Base-by-base conservation (phyloP, 176 grass and related monocot genomes). In the Triticum dicoccoides region DNA sequence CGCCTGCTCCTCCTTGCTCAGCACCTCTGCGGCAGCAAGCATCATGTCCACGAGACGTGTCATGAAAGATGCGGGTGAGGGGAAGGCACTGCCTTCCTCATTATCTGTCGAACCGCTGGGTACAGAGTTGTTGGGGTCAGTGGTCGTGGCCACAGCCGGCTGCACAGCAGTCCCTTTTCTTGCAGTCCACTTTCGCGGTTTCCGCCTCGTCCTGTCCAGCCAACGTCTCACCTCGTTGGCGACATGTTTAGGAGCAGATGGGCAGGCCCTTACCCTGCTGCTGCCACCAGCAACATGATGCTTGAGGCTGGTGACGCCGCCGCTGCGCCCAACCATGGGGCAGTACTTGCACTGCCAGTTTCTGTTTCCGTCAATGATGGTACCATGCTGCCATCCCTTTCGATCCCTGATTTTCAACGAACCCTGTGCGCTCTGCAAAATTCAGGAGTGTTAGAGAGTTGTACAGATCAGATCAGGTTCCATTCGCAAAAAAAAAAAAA, bases 1-100 rank as follows among this genome's bases (percentile, higher is more conserved):
- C 0, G 18, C 12, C 41, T 90, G 38, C 80, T 91, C 81, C 66
- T 92, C 80, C 66, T 92, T 21, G 13, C 17, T 78, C 15, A 91
- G 25, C 5, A 69, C 37, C 49, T 87, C 77, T 5, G 85, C 86
- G 23, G 84, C 88, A 24, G 59, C 52, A 52, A 76, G 73, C 25
- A 76, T 76, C 15, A 10, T 33, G 47, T 76, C 73, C 4, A 33
- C 73, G 5, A 20, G 13, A 20, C 5, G 25, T 27, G 18, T 25
- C 21, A 52, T 52, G 49, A 52, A 52, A 17, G 14, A 17, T 52
- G 49, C 14, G 0, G 49, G 13, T 5, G 49, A 52, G 14, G 49
- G 49, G 49, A 52, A 52, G 17, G 49, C 49, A 17, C 5, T 5
- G 52, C 20, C 1, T 20, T 58, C 17, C 0, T 58, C 52, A 58